Conservation (phyloP, 2,329 filamentous ascomycete species). For the Blastomyces emzantsi region DNA sequence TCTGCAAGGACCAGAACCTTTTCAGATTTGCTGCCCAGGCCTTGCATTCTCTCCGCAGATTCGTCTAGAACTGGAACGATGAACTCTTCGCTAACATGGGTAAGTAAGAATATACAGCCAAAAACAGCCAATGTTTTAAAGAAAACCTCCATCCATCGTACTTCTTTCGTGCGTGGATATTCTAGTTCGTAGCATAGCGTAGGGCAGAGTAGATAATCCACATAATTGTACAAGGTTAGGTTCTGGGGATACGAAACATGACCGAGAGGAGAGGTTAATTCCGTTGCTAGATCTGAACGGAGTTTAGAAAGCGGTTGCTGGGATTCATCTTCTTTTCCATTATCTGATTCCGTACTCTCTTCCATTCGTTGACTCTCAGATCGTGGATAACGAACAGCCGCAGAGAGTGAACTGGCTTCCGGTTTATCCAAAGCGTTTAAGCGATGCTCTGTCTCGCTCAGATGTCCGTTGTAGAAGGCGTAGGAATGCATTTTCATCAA, state of each 20-base stretch:
- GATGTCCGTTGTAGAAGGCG: conserved; percentile 94
- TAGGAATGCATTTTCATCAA: conserved; percentile 99
- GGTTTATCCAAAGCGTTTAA: conserved; percentile 72
- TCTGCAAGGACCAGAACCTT: conserved; percentile 73
- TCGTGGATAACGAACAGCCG: conserved; percentile 67
- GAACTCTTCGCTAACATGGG: conserved; percentile 85
- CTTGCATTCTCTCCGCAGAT: conserved; percentile 49
- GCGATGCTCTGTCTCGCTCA: conserved; percentile 76
- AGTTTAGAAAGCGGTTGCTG: conserved; percentile 54
- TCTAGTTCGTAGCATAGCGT: conserved; percentile 97
- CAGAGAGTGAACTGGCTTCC: conserved; percentile 53
- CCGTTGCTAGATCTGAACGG: conserved; percentile 77
- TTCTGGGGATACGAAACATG: conserved; percentile 85
- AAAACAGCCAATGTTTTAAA: conserved; percentile 85
- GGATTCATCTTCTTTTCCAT: conserved; percentile 24
- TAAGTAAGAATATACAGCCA: conserved; percentile 92
- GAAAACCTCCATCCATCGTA: conserved; percentile 71
- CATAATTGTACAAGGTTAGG: conserved; percentile 70
- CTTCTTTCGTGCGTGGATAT: conserved; percentile 70
- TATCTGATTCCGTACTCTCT: conserved; percentile 16
- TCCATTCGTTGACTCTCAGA: conserved; percentile 7
- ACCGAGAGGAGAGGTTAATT: conserved; percentile 84
- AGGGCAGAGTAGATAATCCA: conserved; percentile 82
- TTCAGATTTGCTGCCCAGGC: conserved; percentile 48
- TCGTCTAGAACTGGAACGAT: conserved; percentile 82